Conservation (phyloP, 164 flowering plant genomes). For the Cinnamomum micranthum region DNA sequence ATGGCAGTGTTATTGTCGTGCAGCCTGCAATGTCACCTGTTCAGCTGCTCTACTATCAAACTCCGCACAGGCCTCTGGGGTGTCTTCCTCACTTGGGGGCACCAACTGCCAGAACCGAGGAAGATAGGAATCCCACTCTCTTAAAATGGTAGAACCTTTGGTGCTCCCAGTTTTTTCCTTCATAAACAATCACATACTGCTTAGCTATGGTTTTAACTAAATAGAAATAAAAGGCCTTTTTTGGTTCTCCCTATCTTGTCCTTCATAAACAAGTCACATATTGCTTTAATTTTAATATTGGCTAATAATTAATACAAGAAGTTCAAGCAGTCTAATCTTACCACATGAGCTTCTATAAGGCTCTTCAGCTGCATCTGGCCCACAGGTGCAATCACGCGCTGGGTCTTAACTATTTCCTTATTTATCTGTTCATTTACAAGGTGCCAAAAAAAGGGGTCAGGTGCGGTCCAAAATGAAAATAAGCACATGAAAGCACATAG, state of each 20-base stretch:
- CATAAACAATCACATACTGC: conserved; percentile 8
- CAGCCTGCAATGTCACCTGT: conserved; percentile 64
- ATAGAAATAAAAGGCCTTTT: neutral
- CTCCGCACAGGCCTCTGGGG: conserved; percentile 86
- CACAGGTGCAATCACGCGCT: conserved; percentile 83
- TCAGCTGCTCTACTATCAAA: conserved; percentile 42
- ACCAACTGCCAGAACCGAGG: conserved; percentile 96
- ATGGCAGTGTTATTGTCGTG: conserved; percentile 12
- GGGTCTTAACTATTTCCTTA: conserved; percentile 92
- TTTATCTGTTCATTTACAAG: conserved; percentile 48
- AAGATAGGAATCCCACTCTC: conserved; percentile 87
- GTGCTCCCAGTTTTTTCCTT: conserved; percentile 97
- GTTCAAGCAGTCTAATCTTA: conserved; percentile 34
- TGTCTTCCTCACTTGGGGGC: conserved; percentile 99
- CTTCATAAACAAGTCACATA: no score
- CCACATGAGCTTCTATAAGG: conserved; percentile 94
- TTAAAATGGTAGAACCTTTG: conserved; percentile 68
- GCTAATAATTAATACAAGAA: no score
- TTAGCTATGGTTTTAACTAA: neutral
- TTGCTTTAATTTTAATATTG: no score
- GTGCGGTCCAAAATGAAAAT: neutral
- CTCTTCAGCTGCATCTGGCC: conserved; percentile 93
- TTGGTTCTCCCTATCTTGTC: no score
- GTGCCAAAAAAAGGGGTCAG: neutral
- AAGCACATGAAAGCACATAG: neutral